Conservation (phyloP, 345 rosid species). For the Brassica incana region DNA sequence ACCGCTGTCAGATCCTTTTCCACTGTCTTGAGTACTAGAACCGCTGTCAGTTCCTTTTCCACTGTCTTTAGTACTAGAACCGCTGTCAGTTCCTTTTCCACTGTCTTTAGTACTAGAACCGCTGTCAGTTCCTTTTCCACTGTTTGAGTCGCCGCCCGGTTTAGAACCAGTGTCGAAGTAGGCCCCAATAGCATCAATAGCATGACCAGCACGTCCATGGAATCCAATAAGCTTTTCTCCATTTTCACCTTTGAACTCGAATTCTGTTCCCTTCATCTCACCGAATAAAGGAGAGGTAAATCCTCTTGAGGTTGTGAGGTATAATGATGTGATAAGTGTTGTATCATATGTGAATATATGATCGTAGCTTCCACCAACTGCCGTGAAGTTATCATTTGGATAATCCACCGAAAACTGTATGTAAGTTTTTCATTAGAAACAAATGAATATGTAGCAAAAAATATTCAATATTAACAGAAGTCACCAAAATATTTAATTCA, state of each 20-base stretch:
- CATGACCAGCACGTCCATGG: conserved; percentile 24
- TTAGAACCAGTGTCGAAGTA: conserved; percentile 18
- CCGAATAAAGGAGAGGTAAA: background rate
- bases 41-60: too few relatives aligned
- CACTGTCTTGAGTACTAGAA: too few relatives aligned
- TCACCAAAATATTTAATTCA: background rate
- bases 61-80: too few relatives aligned
- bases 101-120: conserved; percentile 2
- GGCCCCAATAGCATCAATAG: conserved; percentile 29
- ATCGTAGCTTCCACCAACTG: background rate
- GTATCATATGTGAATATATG: background rate
- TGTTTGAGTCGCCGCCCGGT: background rate
- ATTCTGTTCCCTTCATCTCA: background rate
- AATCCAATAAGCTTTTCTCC: conserved; percentile 39
- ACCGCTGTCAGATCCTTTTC: background rate
- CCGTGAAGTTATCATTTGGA: background rate
- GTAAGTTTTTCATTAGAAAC: conserved; percentile 1
- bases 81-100: background rate
- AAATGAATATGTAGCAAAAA: background rate
- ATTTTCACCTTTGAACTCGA: background rate
- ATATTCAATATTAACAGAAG: background rate
- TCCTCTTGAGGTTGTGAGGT: background rate
- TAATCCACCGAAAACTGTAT: conserved; percentile 11
- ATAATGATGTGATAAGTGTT: background rate
- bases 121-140: background rate